Evolutionary conservation across 495 filamentous ascomycete species (phyloP).

Genomic region (Tuber aestivum): DNA sequence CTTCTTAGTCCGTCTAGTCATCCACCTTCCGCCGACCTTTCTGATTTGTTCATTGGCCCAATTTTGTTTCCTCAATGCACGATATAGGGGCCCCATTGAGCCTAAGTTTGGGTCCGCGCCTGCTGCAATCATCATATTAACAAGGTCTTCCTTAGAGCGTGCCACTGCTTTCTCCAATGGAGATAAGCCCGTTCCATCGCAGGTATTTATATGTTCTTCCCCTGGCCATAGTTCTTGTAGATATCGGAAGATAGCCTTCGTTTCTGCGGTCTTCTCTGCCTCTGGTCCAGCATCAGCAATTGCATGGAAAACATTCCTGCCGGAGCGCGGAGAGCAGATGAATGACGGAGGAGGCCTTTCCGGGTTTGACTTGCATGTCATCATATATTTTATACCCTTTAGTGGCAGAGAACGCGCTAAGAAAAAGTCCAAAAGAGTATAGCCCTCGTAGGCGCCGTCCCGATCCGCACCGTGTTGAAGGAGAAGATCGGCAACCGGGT

Average conservation of each 20-base stretch:
- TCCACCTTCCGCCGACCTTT: conserved; percentile 2
- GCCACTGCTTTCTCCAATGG: neutral
- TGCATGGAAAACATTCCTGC: neutral
- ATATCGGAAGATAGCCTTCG: neutral
- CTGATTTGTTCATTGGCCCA: neutral
- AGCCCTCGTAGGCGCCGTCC: neutral
- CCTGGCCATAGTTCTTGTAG: neutral
- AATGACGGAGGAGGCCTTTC: neutral
- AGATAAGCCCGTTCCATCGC: neutral
- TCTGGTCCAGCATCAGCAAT: neutral
- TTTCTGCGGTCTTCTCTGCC: neutral
- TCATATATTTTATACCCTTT: neutral
- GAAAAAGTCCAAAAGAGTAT: neutral
- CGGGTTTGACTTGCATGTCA: neutral
- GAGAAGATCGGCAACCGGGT: neutral
- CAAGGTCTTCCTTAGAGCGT: neutral
- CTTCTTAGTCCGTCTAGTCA: neutral
- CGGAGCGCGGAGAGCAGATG: neutral
- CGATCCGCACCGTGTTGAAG: neutral
- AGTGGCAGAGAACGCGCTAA: neutral
- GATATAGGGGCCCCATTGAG: neutral
- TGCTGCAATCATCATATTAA: neutral
- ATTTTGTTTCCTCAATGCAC: neutral
- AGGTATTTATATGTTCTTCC: neutral
- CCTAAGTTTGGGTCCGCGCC: neutral